Evolutionary conservation across 2,329 filamentous ascomycete species (phyloP).

Genomic region (Fusarium transvaalense): DNA sequence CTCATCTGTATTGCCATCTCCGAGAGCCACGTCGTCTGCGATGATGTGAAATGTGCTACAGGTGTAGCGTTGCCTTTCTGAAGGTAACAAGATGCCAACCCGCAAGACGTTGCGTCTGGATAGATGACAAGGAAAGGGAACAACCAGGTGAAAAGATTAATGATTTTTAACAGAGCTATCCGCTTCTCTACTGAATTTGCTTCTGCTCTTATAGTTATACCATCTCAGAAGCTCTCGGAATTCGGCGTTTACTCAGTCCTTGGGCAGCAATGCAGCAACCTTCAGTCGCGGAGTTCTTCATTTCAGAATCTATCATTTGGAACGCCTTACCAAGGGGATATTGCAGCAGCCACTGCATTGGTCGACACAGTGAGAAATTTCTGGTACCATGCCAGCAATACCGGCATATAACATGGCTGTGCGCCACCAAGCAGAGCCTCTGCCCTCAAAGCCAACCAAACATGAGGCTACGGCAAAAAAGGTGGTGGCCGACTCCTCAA

Average conservation of each 20-base stretch:
- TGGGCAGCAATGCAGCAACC: conserved; percentile 39
- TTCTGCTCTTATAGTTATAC: conserved; percentile 25
- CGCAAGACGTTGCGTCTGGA: background rate
- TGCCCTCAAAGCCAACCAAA: conserved; percentile 3
- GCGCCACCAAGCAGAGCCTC: background rate
- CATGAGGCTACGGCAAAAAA: conserved; percentile 19
- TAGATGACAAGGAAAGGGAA: background rate
- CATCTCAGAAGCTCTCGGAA: background rate
- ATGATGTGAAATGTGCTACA: conserved; percentile 28
- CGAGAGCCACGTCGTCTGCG: conserved; percentile 14
- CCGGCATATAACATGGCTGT: conserved; percentile 6
- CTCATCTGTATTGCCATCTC: conserved; percentile 10
- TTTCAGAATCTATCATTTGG: background rate
- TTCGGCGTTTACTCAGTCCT: conserved; percentile 1
- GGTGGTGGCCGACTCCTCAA: background rate
- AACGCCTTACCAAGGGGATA: conserved; percentile 19
- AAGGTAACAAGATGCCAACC: background rate
- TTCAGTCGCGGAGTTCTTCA: background rate
- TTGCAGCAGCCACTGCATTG: conserved; percentile 27
- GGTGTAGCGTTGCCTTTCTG: conserved; percentile 10
- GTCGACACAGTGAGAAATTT: background rate
- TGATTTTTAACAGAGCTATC: background rate
- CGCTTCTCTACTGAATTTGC: background rate
- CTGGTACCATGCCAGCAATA: background rate
- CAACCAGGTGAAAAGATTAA: background rate